phyloP scores from a whole-genome alignment of 2,329 filamentous ascomycete genomes.

The Teratosphaeria gauchensis region DNA sequence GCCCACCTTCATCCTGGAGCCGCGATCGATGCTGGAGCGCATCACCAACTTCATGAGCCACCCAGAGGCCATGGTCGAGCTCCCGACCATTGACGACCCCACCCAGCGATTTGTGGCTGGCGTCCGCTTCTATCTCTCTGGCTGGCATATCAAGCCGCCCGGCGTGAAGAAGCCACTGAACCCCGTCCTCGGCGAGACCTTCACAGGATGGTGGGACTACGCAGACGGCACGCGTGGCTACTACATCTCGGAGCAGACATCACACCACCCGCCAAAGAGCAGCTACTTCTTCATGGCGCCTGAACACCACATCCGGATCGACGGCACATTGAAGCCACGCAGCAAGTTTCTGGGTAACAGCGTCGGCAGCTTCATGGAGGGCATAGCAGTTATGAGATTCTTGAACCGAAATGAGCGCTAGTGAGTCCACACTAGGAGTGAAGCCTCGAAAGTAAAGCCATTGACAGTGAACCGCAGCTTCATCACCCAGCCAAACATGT shows the following conservation, averaged over 20 bases:
- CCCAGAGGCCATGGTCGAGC: conserved; percentile 84
- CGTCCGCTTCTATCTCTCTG: conserved; percentile 95
- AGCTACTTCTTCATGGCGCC: conserved; percentile 99
- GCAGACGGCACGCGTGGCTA: conserved; percentile 76
- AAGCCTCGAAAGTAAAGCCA: background rate
- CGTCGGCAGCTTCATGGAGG: conserved; percentile 96
- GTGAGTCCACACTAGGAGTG: conserved; percentile 43
- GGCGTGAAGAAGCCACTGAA: conserved; percentile 98
- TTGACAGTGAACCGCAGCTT: conserved; percentile 47
- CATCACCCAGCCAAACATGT: conserved; percentile 97
- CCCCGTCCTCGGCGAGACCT: conserved; percentile 89
- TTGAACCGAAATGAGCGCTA: conserved; percentile 84
- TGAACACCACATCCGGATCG: conserved; percentile 85
- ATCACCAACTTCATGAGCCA: conserved; percentile 99
- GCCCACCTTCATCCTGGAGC: conserved; percentile 95
- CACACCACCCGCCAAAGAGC: conserved; percentile 95
- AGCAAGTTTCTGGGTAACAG: conserved; percentile 96
- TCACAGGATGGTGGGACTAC: conserved; percentile 85
- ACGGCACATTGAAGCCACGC: conserved; percentile 87
- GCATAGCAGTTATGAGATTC: conserved; percentile 76
- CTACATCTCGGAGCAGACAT: conserved; percentile 96
- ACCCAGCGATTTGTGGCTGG: conserved; percentile 84
- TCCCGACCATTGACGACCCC: conserved; percentile 80
- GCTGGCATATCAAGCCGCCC: conserved; percentile 96
- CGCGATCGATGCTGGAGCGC: conserved; percentile 92